Conservation (phyloP, 768 basidiomycete species). For the Tricholoma matsutake region DNA sequence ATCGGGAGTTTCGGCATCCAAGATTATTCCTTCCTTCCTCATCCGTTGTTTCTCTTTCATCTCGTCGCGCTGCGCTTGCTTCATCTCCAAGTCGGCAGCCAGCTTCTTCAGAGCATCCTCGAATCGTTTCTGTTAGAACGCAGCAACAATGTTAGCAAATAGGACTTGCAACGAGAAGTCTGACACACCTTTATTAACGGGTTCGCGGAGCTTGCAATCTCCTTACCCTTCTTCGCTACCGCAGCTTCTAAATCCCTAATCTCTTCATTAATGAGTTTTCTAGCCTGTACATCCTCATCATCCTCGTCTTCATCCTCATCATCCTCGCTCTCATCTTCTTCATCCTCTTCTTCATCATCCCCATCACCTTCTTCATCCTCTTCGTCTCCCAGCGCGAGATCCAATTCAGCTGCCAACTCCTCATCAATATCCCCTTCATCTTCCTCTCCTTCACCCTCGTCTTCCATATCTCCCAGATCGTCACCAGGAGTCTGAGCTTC, state of each 20-base stretch:
- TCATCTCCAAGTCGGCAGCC: constrained; percentile 82
- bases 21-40: constrained; percentile 61
- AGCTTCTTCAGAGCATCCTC: constrained; percentile 91
- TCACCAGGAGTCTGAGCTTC: constrained; percentile 61
- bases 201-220: constrained; percentile 81
- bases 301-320: constrained; percentile 82
- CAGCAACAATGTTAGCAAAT: constrained; percentile 1
- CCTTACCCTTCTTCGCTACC: constrained; percentile 78
- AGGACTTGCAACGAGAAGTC: not conserved
- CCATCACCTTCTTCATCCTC: constrained; percentile 56
- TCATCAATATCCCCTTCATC: constrained; percentile 84
- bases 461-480: constrained; percentile 53
- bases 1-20: constrained; percentile 36
- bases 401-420: constrained; percentile 84
- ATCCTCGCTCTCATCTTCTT: constrained; percentile 65
- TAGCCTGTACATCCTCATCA: constrained; percentile 74
- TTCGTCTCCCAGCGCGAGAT: constrained; percentile 74
- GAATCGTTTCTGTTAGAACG: constrained; percentile 70
- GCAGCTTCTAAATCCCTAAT: constrained; percentile 87
- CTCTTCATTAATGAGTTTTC: constrained; percentile 82
- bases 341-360: constrained; percentile 62
- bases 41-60: constrained; percentile 71
- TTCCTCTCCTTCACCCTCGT: constrained; percentile 54
- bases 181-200: constrained; percentile 73
- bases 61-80: constrained; percentile 74